Base-by-base conservation (phyloP, 306 rosid species). In the Citrullus amarus region DNA sequence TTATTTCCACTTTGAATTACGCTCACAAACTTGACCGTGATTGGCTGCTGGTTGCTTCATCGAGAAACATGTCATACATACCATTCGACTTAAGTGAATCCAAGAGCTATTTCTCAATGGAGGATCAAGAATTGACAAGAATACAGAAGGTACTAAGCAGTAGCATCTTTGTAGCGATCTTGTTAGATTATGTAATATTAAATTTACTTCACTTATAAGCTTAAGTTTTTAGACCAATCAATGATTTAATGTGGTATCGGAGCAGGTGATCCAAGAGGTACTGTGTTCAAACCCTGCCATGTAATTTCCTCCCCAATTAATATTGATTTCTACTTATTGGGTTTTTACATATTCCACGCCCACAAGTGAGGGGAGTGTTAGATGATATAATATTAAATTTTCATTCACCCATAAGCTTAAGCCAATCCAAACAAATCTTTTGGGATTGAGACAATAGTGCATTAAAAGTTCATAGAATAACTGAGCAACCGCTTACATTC, bases 11-110 rank as follows among this genome's bases (percentile, higher is more conserved):
- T 75, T 67, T 91, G 84, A 88, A 85, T 51, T 85, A 83, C 65
- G 89, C 89, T 68, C 57, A 85, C 73, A 69, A 86, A 81, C 90
- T 89, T 41, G 89, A 92, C 73, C 82, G n/a, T 34, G 90, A 91
- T 84, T 91, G 97, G 99, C 88, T 95, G 77, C 90, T 95, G 43
- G 80, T 89, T 82, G 93, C 97, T 84, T 87, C 91, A 41, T 81
- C 91, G 80, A 86, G 67, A 83, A 90, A 89, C 87, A 81, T 80
- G 53, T 89, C 96, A 46, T 20, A 73, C 85, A 81, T 89, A 71
- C 92, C 93, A 25, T 85, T 85, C 83, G 79, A 88, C 84, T 83
- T 91, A 80, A 88, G 90, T 30, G 82, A 86, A 53, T 84, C 62
- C 79, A 90, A 85, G 58, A 90, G 83, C 41, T 79, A 81, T 77